phyloP scores from a whole-genome alignment of 371 early-diverging fungal species.

The Saksenaea oblongispora region DNA sequence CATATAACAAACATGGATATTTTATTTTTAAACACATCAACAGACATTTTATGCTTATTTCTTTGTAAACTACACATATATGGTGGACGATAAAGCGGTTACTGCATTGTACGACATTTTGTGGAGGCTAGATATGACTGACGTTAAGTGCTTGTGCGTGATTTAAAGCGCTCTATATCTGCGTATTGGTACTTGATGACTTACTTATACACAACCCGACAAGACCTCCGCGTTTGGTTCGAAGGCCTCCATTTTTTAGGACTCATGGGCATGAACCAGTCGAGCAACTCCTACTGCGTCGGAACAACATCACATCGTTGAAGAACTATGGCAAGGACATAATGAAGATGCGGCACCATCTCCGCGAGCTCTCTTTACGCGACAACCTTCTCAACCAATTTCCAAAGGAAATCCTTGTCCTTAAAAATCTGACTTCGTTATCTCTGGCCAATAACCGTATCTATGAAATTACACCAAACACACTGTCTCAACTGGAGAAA shows the following conservation, averaged over 20 bases:
- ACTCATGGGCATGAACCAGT: background rate
- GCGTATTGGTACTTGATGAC: background rate
- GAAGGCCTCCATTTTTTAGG: background rate
- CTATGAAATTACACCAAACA: conserved; percentile 13
- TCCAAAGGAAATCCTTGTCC: conserved; percentile 56
- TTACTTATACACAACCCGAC: background rate
- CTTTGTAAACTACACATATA: background rate
- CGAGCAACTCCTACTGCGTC: conserved; percentile 20
- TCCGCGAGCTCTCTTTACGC: conserved; percentile 47
- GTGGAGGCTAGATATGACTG: background rate
- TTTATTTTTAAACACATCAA: background rate
- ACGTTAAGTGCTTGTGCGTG: background rate
- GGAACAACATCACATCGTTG: conserved; percentile 18
- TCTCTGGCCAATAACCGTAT: conserved; percentile 68
- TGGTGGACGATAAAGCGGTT: background rate
- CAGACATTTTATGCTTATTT: background rate
- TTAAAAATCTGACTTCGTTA: conserved; percentile 61
- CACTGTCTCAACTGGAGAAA: conserved; percentile 19
- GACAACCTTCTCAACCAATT: conserved; percentile 47
- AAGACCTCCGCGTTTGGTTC: background rate
- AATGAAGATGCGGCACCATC: conserved; percentile 6
- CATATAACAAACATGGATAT: background rate
- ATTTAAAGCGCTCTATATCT: background rate
- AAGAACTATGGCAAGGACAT: conserved; percentile 20
- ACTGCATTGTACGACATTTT: background rate